Percentiles rank a stretch among this genome's conserved stretches.
These are phyloP conservation scores for Tuber calosporum DNA, from an alignment of 495 filamentous ascomycete genomes.

Conservation along the genomic window DNA sequence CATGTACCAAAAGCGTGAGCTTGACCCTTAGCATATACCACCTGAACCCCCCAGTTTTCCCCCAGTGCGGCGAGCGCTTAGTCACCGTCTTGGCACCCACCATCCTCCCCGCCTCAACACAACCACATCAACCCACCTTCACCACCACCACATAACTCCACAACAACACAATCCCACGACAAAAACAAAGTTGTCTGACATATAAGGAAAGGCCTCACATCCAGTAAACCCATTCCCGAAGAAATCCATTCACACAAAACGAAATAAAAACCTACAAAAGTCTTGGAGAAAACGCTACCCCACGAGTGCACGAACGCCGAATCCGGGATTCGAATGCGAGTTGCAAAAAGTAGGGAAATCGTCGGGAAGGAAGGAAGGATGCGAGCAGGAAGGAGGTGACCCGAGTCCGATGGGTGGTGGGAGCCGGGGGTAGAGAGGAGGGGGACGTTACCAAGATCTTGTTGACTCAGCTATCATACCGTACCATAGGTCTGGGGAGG, in stretches of 20 bases:
- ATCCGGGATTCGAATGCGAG: neutral
- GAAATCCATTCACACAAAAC: neutral
- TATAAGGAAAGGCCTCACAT: neutral
- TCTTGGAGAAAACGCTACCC: neutral
- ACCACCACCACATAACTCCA: neutral
- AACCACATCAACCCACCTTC: neutral
- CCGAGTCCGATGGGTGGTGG: neutral
- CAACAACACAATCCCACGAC: neutral
- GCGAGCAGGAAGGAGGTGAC: neutral
- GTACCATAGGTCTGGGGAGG: neutral
- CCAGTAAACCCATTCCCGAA: neutral
- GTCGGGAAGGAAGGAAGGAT: neutral
- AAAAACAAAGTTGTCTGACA: neutral
- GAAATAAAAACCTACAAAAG: neutral
- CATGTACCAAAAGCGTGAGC: neutral
- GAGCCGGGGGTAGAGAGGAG: neutral
- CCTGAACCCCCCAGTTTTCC: neutral
- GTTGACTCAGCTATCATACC: neutral
- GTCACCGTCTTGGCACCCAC: neutral
- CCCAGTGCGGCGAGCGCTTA: neutral
- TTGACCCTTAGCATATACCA: neutral
- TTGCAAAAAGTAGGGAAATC: neutral
- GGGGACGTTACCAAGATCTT: neutral
- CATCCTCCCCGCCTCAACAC: neutral
- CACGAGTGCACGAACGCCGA: neutral